Evolutionary conservation across 768 basidiomycete species (phyloP).

Genomic region (Tricholoma saponaceum): DNA sequence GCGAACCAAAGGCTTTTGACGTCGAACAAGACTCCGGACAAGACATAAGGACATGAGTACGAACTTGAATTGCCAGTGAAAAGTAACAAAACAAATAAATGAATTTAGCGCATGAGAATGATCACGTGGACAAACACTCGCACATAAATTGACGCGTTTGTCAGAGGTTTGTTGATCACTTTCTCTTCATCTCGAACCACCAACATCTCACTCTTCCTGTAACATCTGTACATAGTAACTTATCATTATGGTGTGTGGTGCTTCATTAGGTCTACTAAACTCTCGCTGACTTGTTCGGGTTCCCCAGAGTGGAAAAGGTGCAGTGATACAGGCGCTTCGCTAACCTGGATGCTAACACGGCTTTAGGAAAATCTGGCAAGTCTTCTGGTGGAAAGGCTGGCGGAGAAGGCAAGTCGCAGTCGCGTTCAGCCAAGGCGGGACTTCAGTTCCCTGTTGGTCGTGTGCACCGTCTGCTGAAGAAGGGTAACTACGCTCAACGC

Average conservation of each 20-base stretch:
- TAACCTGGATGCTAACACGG: conserved; percentile 5
- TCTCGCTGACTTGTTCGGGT: conserved; percentile 1
- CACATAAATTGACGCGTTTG: conserved; percentile 41
- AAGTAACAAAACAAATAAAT: no score
- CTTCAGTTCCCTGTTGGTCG: conserved; percentile 91
- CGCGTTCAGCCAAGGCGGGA: conserved; percentile 72
- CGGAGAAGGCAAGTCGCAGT: conserved; percentile 50
- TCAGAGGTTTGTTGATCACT: conserved; percentile 26
- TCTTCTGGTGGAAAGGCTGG: conserved; percentile 68
- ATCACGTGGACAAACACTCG: conserved; percentile 32
- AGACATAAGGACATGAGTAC: conserved; percentile 15
- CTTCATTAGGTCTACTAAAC: background rate
- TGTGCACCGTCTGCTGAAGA: conserved; percentile 86
- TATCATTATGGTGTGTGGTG: conserved; percentile 22
- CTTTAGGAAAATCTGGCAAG: conserved; percentile 53
- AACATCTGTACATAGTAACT: conserved; percentile 14
- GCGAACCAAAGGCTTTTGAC: conserved; percentile 3
- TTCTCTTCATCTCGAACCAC: conserved; percentile 31
- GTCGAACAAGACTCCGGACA: conserved; percentile 10
- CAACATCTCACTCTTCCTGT: conserved; percentile 25
- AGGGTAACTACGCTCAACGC: conserved; percentile 82
- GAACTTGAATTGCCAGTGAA: background rate
- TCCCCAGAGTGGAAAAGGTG: conserved; percentile 37
- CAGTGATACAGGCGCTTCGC: background rate
- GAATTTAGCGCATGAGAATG: background rate